Base-by-base conservation (phyloP, 352 stramenopile genomes). In the Halophytophthora polymorphica region DNA sequence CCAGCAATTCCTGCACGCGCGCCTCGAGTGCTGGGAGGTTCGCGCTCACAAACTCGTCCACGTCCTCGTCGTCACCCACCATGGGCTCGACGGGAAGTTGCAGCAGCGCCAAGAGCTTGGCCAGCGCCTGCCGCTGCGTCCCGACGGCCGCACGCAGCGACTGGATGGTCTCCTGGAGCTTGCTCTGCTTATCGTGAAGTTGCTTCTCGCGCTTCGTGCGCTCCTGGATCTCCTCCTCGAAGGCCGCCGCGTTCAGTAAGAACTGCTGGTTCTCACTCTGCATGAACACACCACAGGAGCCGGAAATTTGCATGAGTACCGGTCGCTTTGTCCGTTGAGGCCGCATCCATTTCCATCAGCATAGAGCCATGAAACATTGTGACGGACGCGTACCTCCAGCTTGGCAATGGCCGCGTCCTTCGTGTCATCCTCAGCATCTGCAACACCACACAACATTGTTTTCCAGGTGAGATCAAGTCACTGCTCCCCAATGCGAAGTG, bases 141-240 rank as follows among this genome's bases (percentile, higher is more conserved):
- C 69, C 67, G 41, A 87, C 50, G 25, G 55, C 87, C 37, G 60
- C 53, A 46, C 76, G 77, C 29, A 93, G 48, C 25, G 66, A 56
- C 33, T 80, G 83, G 33, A 90, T 55, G 10, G 75, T 82, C 42
- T 86, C 66, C 51, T 90, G 77, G 3, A 90, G 69, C 55, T 81
- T 80, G n/a, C 52, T 60, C 44, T 84, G 74, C 34, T 67, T 83
- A 14, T 87, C 81, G 46, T 88, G 69, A 1, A 91, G 62, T 40
- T 82, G 61, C 19, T 70, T 63, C 46, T 90, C 78, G 7, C 72
- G 77, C 45, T 77, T 75, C 25, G 64, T 83, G 44, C 77, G 72
- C 41, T 91, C 78, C 66, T 91, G 76, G 56, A 91, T 91, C 67
- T 91, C 81, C 88, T 92, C 77, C 90, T 93, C 82, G 46, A 93